Evolutionary conservation across 2,329 filamentous ascomycete genomes (phyloP).

Genomic region (Paramyrothecium roridum): DNA sequence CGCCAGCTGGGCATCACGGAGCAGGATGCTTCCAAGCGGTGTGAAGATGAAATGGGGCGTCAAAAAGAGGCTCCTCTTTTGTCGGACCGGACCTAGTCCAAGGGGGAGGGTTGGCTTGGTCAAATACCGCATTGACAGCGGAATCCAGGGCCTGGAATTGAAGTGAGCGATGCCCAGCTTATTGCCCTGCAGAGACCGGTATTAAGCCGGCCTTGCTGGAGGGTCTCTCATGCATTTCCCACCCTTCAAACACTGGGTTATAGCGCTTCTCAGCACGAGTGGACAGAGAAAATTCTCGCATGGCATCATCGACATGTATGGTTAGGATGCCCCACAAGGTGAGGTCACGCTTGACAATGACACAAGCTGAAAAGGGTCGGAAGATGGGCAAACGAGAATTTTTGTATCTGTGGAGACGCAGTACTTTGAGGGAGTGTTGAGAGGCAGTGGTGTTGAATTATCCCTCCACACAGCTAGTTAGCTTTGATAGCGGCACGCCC

Average conservation of each 20-base stretch:
- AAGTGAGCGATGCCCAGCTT: neutral
- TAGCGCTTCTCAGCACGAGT: constrained; percentile 13
- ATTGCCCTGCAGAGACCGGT: neutral
- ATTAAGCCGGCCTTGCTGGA: neutral
- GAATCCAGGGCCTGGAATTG: neutral
- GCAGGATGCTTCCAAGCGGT: neutral
- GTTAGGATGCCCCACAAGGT: constrained; percentile 7
- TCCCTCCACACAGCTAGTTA: neutral
- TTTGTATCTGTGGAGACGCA: neutral
- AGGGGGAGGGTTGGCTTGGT: neutral
- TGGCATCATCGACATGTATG: constrained; percentile 16
- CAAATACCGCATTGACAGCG: neutral
- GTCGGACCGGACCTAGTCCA: neutral
- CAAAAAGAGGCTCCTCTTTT: neutral
- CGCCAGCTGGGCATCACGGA: neutral
- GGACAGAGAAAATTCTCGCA: constrained; percentile 18
- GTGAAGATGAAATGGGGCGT: neutral
- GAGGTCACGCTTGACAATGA: neutral
- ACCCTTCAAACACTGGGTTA: neutral
- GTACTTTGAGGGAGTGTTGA: constrained; percentile 23
- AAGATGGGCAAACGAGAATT: neutral
- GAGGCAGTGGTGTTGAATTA: neutral
- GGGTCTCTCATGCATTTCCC: neutral
- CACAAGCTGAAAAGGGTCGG: neutral
- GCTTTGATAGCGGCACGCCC: neutral